Conservation (phyloP, 352 stramenopile species). For the Pythium biforme region DNA sequence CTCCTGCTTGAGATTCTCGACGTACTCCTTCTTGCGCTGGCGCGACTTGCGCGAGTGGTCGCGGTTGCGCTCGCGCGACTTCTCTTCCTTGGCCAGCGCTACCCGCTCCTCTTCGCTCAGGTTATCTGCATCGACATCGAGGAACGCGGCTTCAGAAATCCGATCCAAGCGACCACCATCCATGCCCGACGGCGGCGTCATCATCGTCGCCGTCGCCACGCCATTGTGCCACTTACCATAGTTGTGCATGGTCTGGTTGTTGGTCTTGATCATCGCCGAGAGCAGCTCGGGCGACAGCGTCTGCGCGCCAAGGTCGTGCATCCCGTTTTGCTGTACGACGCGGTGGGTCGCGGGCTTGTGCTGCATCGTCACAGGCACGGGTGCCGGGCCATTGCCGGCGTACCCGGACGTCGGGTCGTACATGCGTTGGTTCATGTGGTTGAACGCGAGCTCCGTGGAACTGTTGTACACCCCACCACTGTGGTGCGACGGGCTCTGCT, state of each 20-base stretch:
- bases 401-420: slow-evolving; percentile 66
- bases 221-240: slow-evolving; percentile 36
- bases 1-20: slow-evolving; percentile 92
- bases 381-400: slow-evolving; percentile 22
- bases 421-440: slow-evolving; percentile 59
- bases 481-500: slow-evolving; percentile 26
- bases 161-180: slow-evolving; percentile 8
- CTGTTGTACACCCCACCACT: slow-evolving; percentile 43
- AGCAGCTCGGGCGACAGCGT: slow-evolving; percentile 80
- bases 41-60: slow-evolving; percentile 95
- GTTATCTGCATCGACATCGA: slow-evolving; percentile 45
- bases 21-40: slow-evolving; percentile 93
- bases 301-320: slow-evolving; percentile 61
- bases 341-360: slow-evolving; percentile 39
- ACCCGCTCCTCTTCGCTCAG: slow-evolving; percentile 80
- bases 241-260: slow-evolving; percentile 47
- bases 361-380: slow-evolving; percentile 38
- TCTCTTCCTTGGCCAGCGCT: slow-evolving; percentile 80
- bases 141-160: slow-evolving; percentile 9
- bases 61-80: slow-evolving; percentile 90
- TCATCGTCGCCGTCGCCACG: slow-evolving; percentile 1
- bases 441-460: slow-evolving; percentile 57
- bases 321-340: slow-evolving; percentile 29
- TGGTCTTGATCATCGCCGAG: slow-evolving; percentile 82
- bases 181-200: background rate